Evolutionary conservation across 176 grass and related monocot species (phyloP).

Genomic region (Triticum urartu): DNA sequence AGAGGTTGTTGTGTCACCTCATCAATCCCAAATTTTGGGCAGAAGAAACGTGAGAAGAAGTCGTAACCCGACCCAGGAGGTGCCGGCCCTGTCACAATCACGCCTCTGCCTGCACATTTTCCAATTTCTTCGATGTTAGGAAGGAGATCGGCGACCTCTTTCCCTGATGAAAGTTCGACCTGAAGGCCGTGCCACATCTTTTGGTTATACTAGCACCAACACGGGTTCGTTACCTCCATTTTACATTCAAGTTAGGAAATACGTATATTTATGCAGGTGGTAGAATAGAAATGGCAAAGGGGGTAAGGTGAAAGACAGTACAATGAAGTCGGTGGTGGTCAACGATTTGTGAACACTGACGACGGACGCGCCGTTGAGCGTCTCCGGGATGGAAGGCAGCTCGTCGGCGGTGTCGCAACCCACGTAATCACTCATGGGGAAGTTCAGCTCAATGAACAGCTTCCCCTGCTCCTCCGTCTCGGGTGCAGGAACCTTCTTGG

Average conservation of each 20-base stretch:
- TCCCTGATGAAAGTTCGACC: conserved; percentile 72
- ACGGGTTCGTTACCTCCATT: not conserved
- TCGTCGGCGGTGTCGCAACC: conserved; percentile 38
- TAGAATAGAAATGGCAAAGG: not conserved
- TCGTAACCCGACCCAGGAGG: conserved; percentile 65
- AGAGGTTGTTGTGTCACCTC: conserved; percentile 51
- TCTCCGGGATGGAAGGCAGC: conserved; percentile 45
- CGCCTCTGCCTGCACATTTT: conserved; percentile 37
- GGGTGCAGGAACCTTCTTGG: conserved; percentile 42
- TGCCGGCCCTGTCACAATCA: conserved; percentile 62
- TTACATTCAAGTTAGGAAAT: not conserved
- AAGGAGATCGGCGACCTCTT: conserved; percentile 51
- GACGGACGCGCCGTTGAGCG: conserved; percentile 43
- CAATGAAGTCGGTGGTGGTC: conserved; percentile 40
- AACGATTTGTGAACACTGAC: conserved; percentile 56
- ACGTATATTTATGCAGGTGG: not conserved
- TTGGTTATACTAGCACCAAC: too few species aligned
- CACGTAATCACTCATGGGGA: conserved; percentile 47
- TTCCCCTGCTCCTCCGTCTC: conserved; percentile 12
- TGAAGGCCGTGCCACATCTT: conserved; percentile 21
- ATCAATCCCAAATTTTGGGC: conserved; percentile 52
- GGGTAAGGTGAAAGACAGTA: conserved; percentile 19
- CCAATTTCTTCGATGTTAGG: conserved; percentile 56
- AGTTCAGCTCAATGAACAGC: conserved; percentile 62
- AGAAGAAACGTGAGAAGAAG: conserved; percentile 62